Conservation (phyloP, 2,329 filamentous ascomycete species). For the Phyllosticta citribraziliensis region DNA sequence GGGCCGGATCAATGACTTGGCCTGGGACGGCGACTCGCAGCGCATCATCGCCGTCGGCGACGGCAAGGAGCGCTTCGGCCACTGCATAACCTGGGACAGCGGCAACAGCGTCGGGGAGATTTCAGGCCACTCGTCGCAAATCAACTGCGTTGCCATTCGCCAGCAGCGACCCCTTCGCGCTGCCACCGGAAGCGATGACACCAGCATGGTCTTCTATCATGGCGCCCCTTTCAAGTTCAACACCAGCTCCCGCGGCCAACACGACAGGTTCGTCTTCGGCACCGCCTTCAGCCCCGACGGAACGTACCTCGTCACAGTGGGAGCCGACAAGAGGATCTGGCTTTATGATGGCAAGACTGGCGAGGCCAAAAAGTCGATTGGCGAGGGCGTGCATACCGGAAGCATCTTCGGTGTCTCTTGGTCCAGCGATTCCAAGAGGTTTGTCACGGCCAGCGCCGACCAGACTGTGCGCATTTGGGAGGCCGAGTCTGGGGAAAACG, state of each 20-base stretch:
- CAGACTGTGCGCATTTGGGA: conserved; percentile 96
- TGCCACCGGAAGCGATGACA: conserved; percentile 85
- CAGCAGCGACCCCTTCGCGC: conserved; percentile 85
- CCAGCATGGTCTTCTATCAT: conserved; percentile 81
- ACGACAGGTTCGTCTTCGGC: conserved; percentile 82
- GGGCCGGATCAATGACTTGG: conserved; percentile 89
- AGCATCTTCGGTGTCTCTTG: conserved; percentile 90
- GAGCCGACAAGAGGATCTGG: conserved; percentile 86
- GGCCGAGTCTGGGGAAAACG: conserved; percentile 62
- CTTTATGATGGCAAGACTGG: conserved; percentile 95
- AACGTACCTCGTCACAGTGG: conserved; percentile 69
- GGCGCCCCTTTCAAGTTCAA: conserved; percentile 95
- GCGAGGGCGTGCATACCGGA: conserved; percentile 77
- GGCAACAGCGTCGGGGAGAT: conserved; percentile 96
- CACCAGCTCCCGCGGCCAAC: conserved; percentile 64
- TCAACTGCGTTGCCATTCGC: conserved; percentile 85
- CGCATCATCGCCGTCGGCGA: conserved; percentile 93
- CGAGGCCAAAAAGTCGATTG: conserved; percentile 66
- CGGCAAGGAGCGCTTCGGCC: conserved; percentile 84
- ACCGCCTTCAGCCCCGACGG: conserved; percentile 88
- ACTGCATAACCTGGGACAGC: conserved; percentile 86
- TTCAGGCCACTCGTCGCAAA: conserved; percentile 76
- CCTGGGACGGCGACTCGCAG: conserved; percentile 95
- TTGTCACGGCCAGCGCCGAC: conserved; percentile 88
- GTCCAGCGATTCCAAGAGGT: conserved; percentile 73